phyloP scores from a whole-genome alignment of 2,329 filamentous ascomycete species.

The Paraphoma sp. region DNA sequence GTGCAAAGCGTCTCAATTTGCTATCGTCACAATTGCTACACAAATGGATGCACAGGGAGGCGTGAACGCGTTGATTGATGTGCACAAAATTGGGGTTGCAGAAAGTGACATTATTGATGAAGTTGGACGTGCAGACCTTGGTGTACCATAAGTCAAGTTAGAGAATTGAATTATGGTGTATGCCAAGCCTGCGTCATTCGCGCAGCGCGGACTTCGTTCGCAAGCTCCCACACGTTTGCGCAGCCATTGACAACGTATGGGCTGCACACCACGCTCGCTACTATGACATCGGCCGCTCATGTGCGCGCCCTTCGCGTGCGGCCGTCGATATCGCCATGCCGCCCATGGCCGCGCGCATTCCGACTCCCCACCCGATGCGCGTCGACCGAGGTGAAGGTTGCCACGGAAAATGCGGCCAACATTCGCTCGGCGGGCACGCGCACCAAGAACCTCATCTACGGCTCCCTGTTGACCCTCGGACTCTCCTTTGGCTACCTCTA shows the following conservation, averaged over 20 bases:
- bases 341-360: slow-evolving; percentile 20
- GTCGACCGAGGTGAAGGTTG: slow-evolving; percentile 31
- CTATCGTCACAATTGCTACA: slow-evolving; percentile 29
- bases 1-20: slow-evolving; percentile 51
- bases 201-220: neutral
- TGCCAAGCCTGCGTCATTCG: neutral
- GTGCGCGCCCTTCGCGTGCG: slow-evolving; percentile 38
- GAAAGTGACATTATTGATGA: slow-evolving; percentile 50
- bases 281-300: slow-evolving; percentile 33
- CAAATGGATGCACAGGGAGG: slow-evolving; percentile 56
- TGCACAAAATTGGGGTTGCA: slow-evolving; percentile 43
- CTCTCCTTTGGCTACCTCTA: slow-evolving; percentile 58
- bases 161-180: no score
- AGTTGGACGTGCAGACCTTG: no score
- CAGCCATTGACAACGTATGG: slow-evolving; percentile 26
- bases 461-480: slow-evolving; percentile 60
- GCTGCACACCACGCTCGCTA: slow-evolving; percentile 23
- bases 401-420: slow-evolving; percentile 40
- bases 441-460: slow-evolving; percentile 59
- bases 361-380: slow-evolving; percentile 29
- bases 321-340: slow-evolving; percentile 25
- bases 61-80: slow-evolving; percentile 59
- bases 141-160: no score
- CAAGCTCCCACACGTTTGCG: slow-evolving; percentile 15
- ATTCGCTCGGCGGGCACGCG: slow-evolving; percentile 51